A percentile compares a stretch with the other conserved stretches of the same genome.
Evolutionary conservation across 495 filamentous ascomycete species (phyloP).

Genomic region (Penicillium alfredii): DNA sequence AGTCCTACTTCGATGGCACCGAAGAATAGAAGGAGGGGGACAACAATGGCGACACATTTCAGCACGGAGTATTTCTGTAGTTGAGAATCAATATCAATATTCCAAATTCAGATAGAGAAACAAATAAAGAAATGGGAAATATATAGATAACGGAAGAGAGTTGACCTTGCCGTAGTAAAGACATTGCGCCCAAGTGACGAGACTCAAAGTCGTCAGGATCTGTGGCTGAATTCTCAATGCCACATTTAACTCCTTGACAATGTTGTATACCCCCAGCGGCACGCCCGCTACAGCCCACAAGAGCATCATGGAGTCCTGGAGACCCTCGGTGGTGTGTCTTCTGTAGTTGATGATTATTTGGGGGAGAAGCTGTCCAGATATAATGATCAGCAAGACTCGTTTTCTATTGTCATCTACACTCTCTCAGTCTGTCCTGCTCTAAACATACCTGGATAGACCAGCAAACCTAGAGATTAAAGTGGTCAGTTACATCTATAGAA

Average conservation of each 20-base stretch:
- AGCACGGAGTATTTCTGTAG: constrained; percentile 43
- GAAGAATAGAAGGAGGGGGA: constrained; percentile 33
- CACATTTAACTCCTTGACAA: constrained; percentile 54
- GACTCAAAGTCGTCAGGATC: constrained; percentile 54
- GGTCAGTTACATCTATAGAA: constrained; percentile 1
- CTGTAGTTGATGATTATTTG: constrained; percentile 61
- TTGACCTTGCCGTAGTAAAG: constrained; percentile 52
- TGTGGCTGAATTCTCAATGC: constrained; percentile 57
- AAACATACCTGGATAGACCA: constrained; percentile 51
- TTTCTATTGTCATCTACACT: too few species aligned
- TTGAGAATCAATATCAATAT: too few species aligned
- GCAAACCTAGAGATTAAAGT: constrained; percentile 30
- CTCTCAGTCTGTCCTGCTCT: too few species aligned
- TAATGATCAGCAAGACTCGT: constrained; percentile 1
- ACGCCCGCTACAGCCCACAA: constrained; percentile 60
- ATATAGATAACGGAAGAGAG: constrained; percentile 2
- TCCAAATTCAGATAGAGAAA: constrained; percentile 3
- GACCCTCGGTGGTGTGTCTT: constrained; percentile 51
- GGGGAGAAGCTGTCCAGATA: constrained; percentile 49
- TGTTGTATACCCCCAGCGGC: constrained; percentile 61
- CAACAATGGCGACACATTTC: constrained; percentile 37
- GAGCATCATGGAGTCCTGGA: constrained; percentile 62
- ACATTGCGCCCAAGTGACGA: constrained; percentile 60
- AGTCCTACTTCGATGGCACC: constrained; percentile 47
- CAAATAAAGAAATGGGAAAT: too few species aligned